phyloP scores from a whole-genome alignment of 345 rosid species.

The Lepidium sativum region DNA sequence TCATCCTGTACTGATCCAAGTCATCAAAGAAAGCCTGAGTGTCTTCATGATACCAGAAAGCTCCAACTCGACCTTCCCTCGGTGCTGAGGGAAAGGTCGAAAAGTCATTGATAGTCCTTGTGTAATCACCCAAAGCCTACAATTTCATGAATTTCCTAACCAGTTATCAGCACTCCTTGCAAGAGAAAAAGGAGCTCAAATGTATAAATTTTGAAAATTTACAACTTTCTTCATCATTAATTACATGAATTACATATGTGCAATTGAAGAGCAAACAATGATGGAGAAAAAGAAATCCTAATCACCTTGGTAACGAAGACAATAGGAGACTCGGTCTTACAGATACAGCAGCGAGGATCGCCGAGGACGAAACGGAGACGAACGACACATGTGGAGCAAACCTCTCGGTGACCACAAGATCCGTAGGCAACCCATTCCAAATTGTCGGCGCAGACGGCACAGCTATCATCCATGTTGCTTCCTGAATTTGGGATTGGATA shows the following conservation, averaged over 20 bases:
- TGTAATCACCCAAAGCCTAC: conserved; percentile 91
- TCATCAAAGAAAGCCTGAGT: conserved; percentile 88
- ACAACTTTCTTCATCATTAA: not conserved
- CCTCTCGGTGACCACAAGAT: conserved; percentile 88
- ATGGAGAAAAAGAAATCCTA: conserved; percentile 10
- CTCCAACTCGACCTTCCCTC: conserved; percentile 69
- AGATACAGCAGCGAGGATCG: conserved; percentile 88
- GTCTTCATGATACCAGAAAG: conserved; percentile 83
- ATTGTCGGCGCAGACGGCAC: conserved; percentile 87
- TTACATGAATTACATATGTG: not conserved
- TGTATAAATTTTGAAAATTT: no score
- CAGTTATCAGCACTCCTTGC: not conserved
- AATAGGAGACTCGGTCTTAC: conserved; percentile 60
- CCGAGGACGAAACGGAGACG: conserved; percentile 85
- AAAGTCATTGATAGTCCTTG: conserved; percentile 81
- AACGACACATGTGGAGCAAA: conserved; percentile 80
- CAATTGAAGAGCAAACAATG: not conserved
- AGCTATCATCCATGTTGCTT: conserved; percentile 71
- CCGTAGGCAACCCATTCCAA: conserved; percentile 96
- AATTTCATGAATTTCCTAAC: not conserved
- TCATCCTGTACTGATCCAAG: conserved; percentile 84
- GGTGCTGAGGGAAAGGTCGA: conserved; percentile 67
- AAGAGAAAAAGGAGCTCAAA: not conserved
- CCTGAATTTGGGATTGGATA: conserved; percentile 2
- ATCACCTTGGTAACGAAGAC: conserved; percentile 84